Conservation (phyloP, 73 alveolate genomes). For the Stentor coeruleus region DNA sequence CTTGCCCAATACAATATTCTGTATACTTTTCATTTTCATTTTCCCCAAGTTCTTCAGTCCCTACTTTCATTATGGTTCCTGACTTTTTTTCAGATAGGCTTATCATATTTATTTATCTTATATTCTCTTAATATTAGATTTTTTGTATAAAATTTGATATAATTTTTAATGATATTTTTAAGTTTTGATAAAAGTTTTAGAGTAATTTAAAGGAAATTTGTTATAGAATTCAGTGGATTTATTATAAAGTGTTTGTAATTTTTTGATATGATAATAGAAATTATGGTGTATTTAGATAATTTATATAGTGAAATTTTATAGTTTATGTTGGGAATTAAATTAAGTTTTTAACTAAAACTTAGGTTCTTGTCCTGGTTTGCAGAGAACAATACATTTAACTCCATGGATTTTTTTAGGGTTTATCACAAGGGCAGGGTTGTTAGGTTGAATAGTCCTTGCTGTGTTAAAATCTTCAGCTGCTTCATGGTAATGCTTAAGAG, state of each 20-base stretch:
- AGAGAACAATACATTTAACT: constrained; percentile 74
- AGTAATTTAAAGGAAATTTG: no score
- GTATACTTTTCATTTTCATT: not conserved
- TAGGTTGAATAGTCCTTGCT: constrained; percentile 78
- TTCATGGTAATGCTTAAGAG: constrained; percentile 51
- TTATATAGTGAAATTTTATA: no score
- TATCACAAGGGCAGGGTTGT: constrained; percentile 68
- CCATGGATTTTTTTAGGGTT: constrained; percentile 67
- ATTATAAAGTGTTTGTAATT: no score
- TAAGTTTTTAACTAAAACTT: constrained; percentile 29
- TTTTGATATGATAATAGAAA: no score
- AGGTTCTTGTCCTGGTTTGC: constrained; percentile 86
- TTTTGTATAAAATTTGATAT: no score
- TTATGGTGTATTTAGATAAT: no score
- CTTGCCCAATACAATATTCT: constrained; percentile 23
- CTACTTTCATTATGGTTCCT: not conserved
- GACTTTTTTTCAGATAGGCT: not conserved
- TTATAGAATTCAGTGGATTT: no score
- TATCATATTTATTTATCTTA: no score
- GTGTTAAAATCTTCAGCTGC: constrained; percentile 90
- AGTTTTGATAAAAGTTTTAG: no score
- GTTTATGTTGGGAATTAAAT: no score
- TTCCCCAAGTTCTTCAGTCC: not conserved
- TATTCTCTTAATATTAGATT: no score
- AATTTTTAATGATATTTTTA: no score